phyloP scores from a whole-genome alignment of 2,329 filamentous ascomycete genomes.

The Colletotrichum brevisporum region DNA sequence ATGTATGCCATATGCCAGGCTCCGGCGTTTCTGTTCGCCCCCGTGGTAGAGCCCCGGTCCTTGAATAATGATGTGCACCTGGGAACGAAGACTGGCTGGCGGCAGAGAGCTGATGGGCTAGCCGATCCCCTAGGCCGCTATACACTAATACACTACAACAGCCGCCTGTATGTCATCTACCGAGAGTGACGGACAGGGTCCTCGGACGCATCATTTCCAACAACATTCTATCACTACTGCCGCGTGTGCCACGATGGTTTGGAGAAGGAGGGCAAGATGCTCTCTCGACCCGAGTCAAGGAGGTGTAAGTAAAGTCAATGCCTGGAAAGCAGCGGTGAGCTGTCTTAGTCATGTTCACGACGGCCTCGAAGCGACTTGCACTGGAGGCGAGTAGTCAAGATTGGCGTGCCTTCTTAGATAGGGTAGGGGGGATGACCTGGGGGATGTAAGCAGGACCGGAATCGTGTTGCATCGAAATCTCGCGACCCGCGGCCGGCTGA shows the following conservation, averaged over 20 bases:
- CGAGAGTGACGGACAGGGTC: conserved; percentile 13
- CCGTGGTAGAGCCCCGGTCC: conserved; percentile 21
- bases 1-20: background rate
- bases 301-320: conserved; percentile 18
- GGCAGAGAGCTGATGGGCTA: conserved; percentile 22
- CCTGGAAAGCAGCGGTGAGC: conserved; percentile 32
- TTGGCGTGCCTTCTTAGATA: background rate
- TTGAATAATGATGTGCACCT: conserved; percentile 16
- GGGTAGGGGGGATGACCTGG: background rate
- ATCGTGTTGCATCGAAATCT: background rate
- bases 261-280: conserved; percentile 18
- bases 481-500: conserved; percentile 16
- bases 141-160: background rate
- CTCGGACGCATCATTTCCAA: background rate
- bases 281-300: conserved; percentile 18
- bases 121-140: conserved; percentile 10
- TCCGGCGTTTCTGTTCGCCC: conserved; percentile 3
- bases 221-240: background rate
- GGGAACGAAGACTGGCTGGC: conserved; percentile 8
- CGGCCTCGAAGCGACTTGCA: conserved; percentile 19
- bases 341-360: conserved; percentile 21
- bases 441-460: background rate
- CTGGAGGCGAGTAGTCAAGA: background rate
- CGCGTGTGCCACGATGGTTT: conserved; percentile 18
- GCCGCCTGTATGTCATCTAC: conserved; percentile 39